Evolutionary conservation across 768 basidiomycete species (phyloP), one percentile per base, ranked within the genome.

Genomic region (Scleroderma bovista): DNA sequence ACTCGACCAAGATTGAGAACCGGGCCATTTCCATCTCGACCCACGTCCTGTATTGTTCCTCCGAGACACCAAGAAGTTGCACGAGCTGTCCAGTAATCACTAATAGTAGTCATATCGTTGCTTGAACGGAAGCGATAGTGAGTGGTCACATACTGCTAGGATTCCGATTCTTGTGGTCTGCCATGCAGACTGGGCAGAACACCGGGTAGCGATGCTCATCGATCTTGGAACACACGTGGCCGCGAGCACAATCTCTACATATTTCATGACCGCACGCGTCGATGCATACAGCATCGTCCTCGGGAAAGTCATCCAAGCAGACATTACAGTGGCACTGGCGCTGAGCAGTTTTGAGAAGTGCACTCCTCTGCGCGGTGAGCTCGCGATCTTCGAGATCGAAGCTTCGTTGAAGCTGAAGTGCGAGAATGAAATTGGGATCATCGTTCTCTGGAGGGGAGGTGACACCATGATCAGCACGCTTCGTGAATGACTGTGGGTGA

Each of bases 171-270:
- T 57, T 57, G 6, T 59, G 57, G 29, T 71, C 69, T 16, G 72
- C 68, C 20, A 65, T 62, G 51, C 84, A 86, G 12, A 74, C 60
- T 0, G 84, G 84, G 56, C 84, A 86, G 17, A 76, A 60, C 9
- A 85, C 77, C 1, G 84, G 84, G 47, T 75, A 84, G 13, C 72
- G 72, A 51, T 71, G 72, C 37, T 80, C 77, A n/a, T 69, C 66
- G 26, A 85, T 69, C 60, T 76, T 76, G 16, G 72, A 59, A n/a
- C 53, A 55, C 13, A 77, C 67, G 50, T 81, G 74, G 3, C 60
- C 56, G 22, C 60, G 66, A 7, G 79, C 55, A 52, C 84, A 85
- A 6, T 69, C 66, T 43, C 77, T 72, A 60, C 84, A 85, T 53
- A 80, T 75, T 3, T 60, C 53, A 57, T 86, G 82, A 15, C 59